These are phyloP conservation scores for Rosa lucieae DNA, from an alignment of 306 rosid genomes.

Conservation along the genomic window DNA sequence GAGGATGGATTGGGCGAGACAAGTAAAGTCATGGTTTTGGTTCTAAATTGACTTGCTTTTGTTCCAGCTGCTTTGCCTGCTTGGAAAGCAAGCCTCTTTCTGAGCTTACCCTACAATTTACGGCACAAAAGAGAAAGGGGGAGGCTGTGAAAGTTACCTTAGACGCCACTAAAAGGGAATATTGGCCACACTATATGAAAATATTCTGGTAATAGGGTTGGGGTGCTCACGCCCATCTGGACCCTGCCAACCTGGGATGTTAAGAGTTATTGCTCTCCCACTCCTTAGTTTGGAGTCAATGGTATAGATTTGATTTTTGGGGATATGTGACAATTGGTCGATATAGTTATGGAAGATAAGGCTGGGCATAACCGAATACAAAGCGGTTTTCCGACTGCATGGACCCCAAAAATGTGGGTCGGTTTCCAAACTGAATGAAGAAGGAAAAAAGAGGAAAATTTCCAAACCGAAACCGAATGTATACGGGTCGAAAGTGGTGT, in stretches of 20 bases:
- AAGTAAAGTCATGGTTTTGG: neutral
- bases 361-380: no score
- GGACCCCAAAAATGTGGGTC: no score
- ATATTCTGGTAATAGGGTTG: neutral
- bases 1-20: neutral
- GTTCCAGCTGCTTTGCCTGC: constrained; percentile 3
- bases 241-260: neutral
- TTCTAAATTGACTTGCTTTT: neutral
- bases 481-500: no score
- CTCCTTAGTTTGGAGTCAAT: neutral
- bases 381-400: no score
- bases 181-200: neutral
- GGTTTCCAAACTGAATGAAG: no score
- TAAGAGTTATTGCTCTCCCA: neutral
- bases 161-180: neutral
- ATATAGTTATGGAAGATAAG: no score
- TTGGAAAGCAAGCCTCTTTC: constrained; percentile 2
- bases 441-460: no score
- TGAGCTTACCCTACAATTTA: neutral
- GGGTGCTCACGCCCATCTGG: neutral
- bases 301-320: neutral
- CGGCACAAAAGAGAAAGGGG: neutral
- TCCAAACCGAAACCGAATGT: no score
- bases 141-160: neutral
- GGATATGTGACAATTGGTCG: neutral